Percentiles rank a stretch among this genome's conserved stretches.
Evolutionary conservation across 441 rosid species (phyloP).

Genomic region (Pelargonium fulgidum): DNA sequence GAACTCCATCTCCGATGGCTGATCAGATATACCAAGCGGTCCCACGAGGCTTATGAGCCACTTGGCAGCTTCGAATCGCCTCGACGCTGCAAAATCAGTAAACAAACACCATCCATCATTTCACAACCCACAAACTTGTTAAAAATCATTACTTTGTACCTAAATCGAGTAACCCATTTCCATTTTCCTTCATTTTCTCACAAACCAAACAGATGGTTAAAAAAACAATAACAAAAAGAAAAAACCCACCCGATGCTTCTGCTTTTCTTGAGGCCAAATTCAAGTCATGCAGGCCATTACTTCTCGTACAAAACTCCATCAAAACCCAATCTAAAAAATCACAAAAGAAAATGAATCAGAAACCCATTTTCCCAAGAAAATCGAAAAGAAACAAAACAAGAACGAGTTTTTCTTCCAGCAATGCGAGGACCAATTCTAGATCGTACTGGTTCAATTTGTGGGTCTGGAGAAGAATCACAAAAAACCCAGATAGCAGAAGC

Average conservation of each 20-base stretch:
- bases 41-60: slow-evolving; percentile 80
- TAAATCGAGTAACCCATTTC: too few relatives aligned
- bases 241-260: slow-evolving; percentile 66
- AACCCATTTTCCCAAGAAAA: not conserved
- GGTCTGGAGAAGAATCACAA: not conserved
- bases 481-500: not conserved
- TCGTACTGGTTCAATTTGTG: not conserved
- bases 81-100: slow-evolving; percentile 41
- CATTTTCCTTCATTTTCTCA: slow-evolving; percentile 14
- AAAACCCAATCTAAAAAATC: slow-evolving; percentile 16
- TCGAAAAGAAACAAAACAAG: not conserved
- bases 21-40: slow-evolving; percentile 43
- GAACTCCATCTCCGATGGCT: slow-evolving; percentile 73
- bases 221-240: not conserved
- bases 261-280: slow-evolving; percentile 79
- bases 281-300: slow-evolving; percentile 48
- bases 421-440: not conserved
- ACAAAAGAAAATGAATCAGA: not conserved
- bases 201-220: slow-evolving; percentile 8
- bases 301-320: slow-evolving; percentile 49
- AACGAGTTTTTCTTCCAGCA: not conserved
- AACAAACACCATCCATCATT: not conserved
- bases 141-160: not conserved
- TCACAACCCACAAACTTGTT: not conserved
- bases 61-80: slow-evolving; percentile 56